Percentiles rank a stretch among this genome's conserved stretches.
Conservation (phyloP, 768 basidiomycete genomes). For the Russula lepida region DNA sequence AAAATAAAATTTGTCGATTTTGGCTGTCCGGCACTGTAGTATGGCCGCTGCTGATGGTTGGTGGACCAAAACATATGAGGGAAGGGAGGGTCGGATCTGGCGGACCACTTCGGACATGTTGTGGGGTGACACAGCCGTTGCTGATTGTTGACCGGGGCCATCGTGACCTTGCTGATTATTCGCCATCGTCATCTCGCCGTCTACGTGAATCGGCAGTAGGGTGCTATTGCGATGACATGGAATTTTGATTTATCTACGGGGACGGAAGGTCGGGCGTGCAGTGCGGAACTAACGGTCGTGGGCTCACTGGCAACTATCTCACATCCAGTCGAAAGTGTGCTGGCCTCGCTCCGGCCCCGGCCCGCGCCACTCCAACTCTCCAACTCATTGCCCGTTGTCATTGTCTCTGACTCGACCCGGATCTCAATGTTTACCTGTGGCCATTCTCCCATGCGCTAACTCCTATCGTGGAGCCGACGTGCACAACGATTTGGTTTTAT, state of each 20-base stretch:
- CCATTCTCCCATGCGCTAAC: not conserved
- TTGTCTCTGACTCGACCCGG: not conserved
- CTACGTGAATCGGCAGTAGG: not conserved
- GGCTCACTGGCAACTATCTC: no score
- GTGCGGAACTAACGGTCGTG: no score
- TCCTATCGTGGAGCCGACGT: not conserved
- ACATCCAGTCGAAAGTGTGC: no score
- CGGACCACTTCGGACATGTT: constrained; percentile 57
- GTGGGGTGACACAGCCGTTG: not conserved
- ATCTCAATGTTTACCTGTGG: not conserved
- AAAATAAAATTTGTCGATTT: no score
- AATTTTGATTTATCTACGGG: no score
- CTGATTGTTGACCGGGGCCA: not conserved
- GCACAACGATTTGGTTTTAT: not conserved
- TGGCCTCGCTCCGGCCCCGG: no score
- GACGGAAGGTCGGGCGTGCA: no score
- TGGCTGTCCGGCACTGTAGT: no score
- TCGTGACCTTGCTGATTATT: not conserved
- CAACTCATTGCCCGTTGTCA: no score
- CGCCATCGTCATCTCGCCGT: not conserved
- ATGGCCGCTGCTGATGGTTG: constrained; percentile 15
- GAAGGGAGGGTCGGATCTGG: constrained; percentile 65
- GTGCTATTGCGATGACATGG: no score
- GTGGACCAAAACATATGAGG: constrained; percentile 29
- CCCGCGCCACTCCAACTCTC: no score